These are phyloP conservation scores for Mucor circinelloides DNA, from an alignment of 371 early-diverging fungal species.

Conservation along the genomic window DNA sequence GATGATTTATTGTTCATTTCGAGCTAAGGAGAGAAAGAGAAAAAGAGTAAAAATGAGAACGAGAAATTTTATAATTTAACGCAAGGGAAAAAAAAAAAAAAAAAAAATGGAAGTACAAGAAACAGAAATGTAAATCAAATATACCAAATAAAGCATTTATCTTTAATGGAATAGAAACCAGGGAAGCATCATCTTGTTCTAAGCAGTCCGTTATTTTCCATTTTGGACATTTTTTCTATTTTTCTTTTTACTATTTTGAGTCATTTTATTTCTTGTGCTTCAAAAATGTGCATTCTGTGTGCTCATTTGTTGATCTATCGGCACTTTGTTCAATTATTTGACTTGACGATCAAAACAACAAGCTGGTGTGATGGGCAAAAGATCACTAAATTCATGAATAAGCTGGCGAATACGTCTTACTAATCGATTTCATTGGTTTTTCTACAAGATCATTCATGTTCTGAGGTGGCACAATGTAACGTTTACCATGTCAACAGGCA, in stretches of 20 bases:
- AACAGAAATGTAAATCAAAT: constrained; percentile 4
- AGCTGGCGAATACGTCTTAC: background rate
- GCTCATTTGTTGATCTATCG: no score
- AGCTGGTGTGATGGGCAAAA: background rate
- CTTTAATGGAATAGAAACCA: constrained; percentile 8
- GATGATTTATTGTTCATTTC: constrained; percentile 4
- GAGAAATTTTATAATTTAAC: background rate
- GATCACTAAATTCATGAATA: background rate
- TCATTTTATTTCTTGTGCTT: background rate
- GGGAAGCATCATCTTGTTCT: constrained; percentile 3
- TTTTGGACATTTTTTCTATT: constrained; percentile 2
- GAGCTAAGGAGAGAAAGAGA: background rate
- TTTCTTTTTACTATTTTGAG: constrained; percentile 3
- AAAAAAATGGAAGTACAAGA: background rate
- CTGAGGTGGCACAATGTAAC: background rate
- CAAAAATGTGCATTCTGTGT: background rate
- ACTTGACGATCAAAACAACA: no score
- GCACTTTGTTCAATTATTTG: no score
- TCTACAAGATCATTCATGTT: background rate
- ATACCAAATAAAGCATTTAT: constrained; percentile 5
- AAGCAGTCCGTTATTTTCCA: constrained; percentile 1
- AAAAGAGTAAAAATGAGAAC: background rate
- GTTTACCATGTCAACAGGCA: background rate
- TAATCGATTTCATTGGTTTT: background rate
- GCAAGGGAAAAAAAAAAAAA: background rate